Evolutionary conservation across 2,329 filamentous ascomycete species (phyloP).

Genomic region (Penicillium freii): DNA sequence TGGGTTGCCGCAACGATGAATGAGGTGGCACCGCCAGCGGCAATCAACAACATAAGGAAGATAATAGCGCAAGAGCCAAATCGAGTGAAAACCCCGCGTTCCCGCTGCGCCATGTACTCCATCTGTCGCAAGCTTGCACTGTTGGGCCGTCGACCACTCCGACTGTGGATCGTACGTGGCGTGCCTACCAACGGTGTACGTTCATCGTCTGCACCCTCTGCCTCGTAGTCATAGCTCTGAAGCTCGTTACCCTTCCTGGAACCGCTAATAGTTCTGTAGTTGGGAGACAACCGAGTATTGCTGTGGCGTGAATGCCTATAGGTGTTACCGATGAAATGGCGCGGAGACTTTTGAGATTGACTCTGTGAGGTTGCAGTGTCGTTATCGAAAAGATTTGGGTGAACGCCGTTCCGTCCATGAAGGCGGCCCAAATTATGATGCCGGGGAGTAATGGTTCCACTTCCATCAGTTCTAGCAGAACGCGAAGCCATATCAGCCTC

Average conservation of each 20-base stretch:
- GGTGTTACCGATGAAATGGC: conserved; percentile 49
- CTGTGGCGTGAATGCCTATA: conserved; percentile 66
- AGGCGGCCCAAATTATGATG: conserved; percentile 74
- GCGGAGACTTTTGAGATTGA: conserved; percentile 64
- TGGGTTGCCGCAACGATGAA: conserved; percentile 92
- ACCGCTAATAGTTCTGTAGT: conserved; percentile 45
- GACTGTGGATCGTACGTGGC: conserved; percentile 60
- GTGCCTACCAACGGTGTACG: conserved; percentile 74
- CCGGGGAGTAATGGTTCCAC: conserved; percentile 58
- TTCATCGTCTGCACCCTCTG: conserved; percentile 80
- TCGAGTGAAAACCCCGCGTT: conserved; percentile 64
- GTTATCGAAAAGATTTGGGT: conserved; percentile 71
- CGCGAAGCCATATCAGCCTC: conserved; percentile 62
- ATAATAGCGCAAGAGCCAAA: conserved; percentile 86
- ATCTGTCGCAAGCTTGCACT: conserved; percentile 64
- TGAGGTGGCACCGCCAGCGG: conserved; percentile 79
- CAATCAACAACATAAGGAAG: conserved; percentile 74
- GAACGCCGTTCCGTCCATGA: conserved; percentile 68
- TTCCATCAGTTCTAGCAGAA: conserved; percentile 60
- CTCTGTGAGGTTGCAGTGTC: conserved; percentile 64
- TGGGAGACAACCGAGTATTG: conserved; percentile 62
- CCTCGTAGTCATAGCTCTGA: conserved; percentile 76
- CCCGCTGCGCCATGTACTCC: conserved; percentile 68
- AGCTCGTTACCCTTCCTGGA: conserved; percentile 61
- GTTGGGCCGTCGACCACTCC: conserved; percentile 53